Evolutionary conservation across 352 stramenopile genomes (phyloP), one percentile per base, ranked within the genome.

Genomic region (Globisporangium splendens): DNA sequence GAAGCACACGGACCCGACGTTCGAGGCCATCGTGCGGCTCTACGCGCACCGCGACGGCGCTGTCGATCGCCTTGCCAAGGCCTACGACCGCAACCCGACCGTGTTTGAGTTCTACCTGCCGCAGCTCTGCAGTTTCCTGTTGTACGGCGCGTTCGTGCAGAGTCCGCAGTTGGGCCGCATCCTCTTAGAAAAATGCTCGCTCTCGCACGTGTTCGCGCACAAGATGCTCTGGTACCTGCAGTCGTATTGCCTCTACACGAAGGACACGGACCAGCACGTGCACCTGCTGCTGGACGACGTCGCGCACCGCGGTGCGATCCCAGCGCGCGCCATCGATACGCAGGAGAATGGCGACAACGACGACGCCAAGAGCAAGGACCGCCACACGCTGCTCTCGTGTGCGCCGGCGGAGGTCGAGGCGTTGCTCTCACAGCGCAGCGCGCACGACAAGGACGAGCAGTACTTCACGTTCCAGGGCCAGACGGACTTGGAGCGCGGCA

Each of bases 91-190:
- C 43, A 69, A 88, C 43, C 79, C 77, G 44, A 56, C 65, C 33
- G 82, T 78, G 56, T 94, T 94, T 52, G 84, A 91, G 66, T 94
- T 94, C 47, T 94, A 94, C 59, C 58, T 93, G 47, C 85, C 85
- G 48, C 85, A 94, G 61, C 64, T 94, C 24, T 93, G 83, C 72
- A 89, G 80, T 22, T 94, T 91, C 57, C n/a, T 94, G 53, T 54
- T 94, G 56, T 69, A 92, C 3, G 81, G 79, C 20, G 81, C 72
- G 1, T 89, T 90, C 57, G 61, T 72, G 18, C 62, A 84, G 46
- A 90, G 80, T 14, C 78, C 79, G 21, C 79, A 91, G 50, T 65
- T 92, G 12, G 80, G 69, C 41, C 50, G 75, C 6, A 85, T 94
- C 48, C 58, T 94, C 47, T 56, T 94, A n/a, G 71, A 79, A 6